Evolutionary conservation across 768 basidiomycete genomes (phyloP).

Genomic region (Leccinum subtestaceum): DNA sequence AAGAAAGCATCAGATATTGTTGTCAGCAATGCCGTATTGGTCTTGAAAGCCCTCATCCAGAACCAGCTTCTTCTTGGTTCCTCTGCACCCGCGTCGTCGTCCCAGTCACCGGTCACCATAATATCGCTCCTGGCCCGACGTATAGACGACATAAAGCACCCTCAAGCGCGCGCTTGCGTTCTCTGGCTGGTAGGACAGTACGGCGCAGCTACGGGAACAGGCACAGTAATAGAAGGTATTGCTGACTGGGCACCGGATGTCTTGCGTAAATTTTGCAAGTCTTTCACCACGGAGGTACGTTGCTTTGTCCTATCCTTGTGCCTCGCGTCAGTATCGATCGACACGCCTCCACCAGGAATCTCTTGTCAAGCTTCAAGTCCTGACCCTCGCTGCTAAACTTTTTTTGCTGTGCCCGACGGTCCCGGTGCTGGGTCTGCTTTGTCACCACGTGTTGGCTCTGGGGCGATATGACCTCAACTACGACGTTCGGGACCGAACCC

Average conservation of each 20-base stretch:
- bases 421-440: constrained; percentile 49
- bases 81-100: constrained; percentile 26
- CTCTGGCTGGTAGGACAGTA: constrained; percentile 94
- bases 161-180: constrained; percentile 81
- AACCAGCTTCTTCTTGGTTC: constrained; percentile 46
- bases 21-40: constrained; percentile 78
- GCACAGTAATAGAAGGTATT: constrained; percentile 50
- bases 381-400: constrained; percentile 86
- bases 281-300: constrained; percentile 67
- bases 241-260: constrained; percentile 87
- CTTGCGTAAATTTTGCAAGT: constrained; percentile 72
- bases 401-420: constrained; percentile 63
- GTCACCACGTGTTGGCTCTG: constrained; percentile 73
- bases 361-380: constrained; percentile 75
- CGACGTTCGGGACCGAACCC: constrained; percentile 87
- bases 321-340: not conserved
- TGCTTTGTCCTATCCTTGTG: constrained; percentile 1
- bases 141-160: constrained; percentile 76
- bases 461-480: constrained; percentile 87
- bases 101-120: constrained; percentile 53
- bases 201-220: constrained; percentile 41
- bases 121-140: constrained; percentile 76
- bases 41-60: constrained; percentile 83
- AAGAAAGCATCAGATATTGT: constrained; percentile 55
- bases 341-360: constrained; percentile 40